Evolutionary conservation across 306 rosid species (phyloP).

Genomic region (Rosa chinensis): DNA sequence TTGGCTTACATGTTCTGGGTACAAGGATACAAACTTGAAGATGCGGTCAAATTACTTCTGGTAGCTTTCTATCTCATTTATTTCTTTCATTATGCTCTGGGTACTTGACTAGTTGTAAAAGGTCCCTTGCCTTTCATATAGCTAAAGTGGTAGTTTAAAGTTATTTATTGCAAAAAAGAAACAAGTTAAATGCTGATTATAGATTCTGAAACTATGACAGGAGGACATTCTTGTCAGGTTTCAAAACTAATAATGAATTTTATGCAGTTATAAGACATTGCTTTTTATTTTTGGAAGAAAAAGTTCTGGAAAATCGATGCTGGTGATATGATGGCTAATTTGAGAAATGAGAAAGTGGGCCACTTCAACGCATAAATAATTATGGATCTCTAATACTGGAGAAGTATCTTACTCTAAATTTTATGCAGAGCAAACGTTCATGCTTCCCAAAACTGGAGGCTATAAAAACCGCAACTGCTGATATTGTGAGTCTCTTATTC

Average conservation of each 20-base stretch:
- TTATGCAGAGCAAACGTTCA: slow-evolving; percentile 75
- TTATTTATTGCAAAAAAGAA: not conserved
- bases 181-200: not conserved
- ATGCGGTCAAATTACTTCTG: slow-evolving; percentile 64
- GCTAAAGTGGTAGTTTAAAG: not conserved
- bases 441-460: slow-evolving; percentile 88
- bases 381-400: not conserved
- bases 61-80: slow-evolving; percentile 40
- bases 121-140: not conserved
- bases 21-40: slow-evolving; percentile 68
- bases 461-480: slow-evolving; percentile 82
- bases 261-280: slow-evolving; percentile 4
- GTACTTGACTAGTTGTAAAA: slow-evolving; percentile 2
- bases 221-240: not conserved
- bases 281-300: not conserved
- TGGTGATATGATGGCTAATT: not conserved
- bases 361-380: not conserved
- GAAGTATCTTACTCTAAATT: slow-evolving; percentile 15
- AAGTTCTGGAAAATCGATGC: not conserved
- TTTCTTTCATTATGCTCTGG: slow-evolving; percentile 20
- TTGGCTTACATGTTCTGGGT: slow-evolving; percentile 96
- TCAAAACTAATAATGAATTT: not conserved
- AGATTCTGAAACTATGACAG: not conserved
- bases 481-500: slow-evolving; percentile 72
- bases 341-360: slow-evolving; percentile 2